Conservation (phyloP, 1,284 basidiomycete genomes). For the Hortiboletus rubellus region DNA sequence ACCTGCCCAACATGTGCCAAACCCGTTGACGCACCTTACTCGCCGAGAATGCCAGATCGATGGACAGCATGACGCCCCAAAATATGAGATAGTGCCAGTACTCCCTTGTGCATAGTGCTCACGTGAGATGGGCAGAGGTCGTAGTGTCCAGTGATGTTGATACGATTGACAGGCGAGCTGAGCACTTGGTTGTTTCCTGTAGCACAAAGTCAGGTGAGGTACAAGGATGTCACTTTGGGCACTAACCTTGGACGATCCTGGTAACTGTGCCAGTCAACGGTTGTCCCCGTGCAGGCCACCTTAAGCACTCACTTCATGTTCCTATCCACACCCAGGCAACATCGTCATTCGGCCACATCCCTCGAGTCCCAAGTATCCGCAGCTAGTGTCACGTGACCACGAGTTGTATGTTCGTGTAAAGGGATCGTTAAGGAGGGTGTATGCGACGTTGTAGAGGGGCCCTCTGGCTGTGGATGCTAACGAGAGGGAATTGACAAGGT, state of each 20-base stretch:
- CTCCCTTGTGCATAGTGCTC: too few relatives aligned
- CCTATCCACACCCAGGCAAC: conserved; percentile 77
- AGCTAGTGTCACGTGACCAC: conserved; percentile 87
- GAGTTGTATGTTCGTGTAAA: conserved; percentile 77
- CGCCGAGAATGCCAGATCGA: conserved; percentile 34
- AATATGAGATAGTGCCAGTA: too few relatives aligned
- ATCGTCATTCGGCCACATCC: conserved; percentile 80
- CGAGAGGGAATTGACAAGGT: too few relatives aligned
- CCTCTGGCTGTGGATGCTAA: conserved; percentile 64
- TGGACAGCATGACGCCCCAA: too few relatives aligned
- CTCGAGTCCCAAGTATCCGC: conserved; percentile 50
- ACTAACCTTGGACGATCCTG: too few relatives aligned
- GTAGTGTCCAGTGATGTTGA: too few relatives aligned
- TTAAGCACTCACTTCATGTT: conserved; percentile 1
- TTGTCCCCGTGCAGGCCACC: not conserved
- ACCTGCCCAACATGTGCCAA: conserved; percentile 35
- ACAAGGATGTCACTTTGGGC: too few relatives aligned
- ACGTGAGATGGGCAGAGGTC: too few relatives aligned
- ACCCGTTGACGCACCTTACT: conserved; percentile 53
- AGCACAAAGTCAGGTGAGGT: too few relatives aligned
- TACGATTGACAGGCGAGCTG: too few relatives aligned
- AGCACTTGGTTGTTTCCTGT: too few relatives aligned
- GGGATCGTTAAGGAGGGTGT: conserved; percentile 67
- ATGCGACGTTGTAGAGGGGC: conserved; percentile 78
- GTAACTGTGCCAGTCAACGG: not conserved